Evolutionary conservation across 352 stramenopile genomes (phyloP).

Genomic region (Achlya hypogyna): DNA sequence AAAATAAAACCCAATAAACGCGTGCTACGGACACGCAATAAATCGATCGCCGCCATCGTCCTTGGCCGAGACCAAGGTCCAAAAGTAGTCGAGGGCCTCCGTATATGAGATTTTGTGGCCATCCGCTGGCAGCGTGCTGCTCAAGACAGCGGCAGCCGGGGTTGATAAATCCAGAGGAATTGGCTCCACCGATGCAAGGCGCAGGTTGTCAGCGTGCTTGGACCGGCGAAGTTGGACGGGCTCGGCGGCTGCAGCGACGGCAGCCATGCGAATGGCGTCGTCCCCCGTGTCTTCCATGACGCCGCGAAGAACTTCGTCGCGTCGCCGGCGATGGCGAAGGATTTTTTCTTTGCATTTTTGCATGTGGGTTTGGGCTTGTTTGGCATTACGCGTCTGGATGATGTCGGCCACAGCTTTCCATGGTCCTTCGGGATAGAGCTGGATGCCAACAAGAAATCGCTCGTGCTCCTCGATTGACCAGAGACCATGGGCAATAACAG

Average conservation of each 20-base stretch:
- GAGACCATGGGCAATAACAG: neutral
- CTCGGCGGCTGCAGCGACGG: neutral
- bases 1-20: neutral
- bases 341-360: conserved; percentile 55
- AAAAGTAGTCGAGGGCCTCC: conserved; percentile 2
- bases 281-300: neutral
- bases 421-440: conserved; percentile 40
- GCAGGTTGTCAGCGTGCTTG: conserved; percentile 2
- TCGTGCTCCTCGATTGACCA: conserved; percentile 53
- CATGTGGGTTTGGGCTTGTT: conserved; percentile 51
- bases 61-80: neutral
- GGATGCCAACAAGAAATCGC: conserved; percentile 46
- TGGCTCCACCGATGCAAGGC: neutral
- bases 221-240: neutral
- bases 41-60: neutral
- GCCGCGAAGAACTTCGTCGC: neutral
- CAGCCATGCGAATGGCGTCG: neutral
- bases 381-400: conserved; percentile 41
- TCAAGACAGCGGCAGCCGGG: neutral
- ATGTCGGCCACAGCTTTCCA: conserved; percentile 40
- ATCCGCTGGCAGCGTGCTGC: neutral
- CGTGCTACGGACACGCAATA: neutral
- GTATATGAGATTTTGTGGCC: neutral
- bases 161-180: neutral
- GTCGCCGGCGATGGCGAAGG: neutral